These are phyloP conservation scores for Paradendryphiella salina DNA, from an alignment of 2,329 filamentous ascomycete genomes.

Conservation along the genomic window DNA sequence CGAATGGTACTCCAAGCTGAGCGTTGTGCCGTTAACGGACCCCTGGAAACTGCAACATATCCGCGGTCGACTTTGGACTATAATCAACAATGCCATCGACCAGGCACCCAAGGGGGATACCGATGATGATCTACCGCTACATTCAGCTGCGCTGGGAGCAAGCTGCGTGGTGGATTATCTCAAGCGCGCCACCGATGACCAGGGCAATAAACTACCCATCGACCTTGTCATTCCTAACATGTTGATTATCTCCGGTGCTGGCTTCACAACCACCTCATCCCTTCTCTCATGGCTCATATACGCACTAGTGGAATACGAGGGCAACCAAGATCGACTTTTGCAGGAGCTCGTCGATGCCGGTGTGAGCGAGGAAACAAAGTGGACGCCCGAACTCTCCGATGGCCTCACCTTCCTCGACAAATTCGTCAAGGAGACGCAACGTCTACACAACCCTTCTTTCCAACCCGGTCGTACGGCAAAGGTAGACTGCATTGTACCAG, in stretches of 20 bases:
- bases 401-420: constrained; percentile 24
- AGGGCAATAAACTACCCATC: constrained; percentile 25
- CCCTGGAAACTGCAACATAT: constrained; percentile 12
- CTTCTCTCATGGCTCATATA: constrained; percentile 30
- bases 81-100: constrained; percentile 13
- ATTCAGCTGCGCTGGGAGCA: constrained; percentile 45
- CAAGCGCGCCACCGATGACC: constrained; percentile 26
- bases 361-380: constrained; percentile 23
- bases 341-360: constrained; percentile 27
- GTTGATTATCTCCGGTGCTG: constrained; percentile 16
- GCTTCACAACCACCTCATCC: constrained; percentile 29
- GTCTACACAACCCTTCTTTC: constrained; percentile 28
- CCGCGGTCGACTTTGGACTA: constrained; percentile 4
- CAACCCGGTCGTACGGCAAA: constrained; percentile 60
- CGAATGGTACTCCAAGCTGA: constrained; percentile 16
- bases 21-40: constrained; percentile 12
- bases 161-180: constrained; percentile 31
- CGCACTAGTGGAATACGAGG: constrained; percentile 20
- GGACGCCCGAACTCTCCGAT: constrained; percentile 24
- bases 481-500: constrained; percentile 60
- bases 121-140: constrained; percentile 27
- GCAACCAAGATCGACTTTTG: constrained; percentile 26
- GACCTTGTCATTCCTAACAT: constrained; percentile 21
- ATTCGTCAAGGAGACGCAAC: constrained; percentile 32
- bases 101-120: constrained; percentile 15